These are phyloP conservation scores for Cladophialophora bantiana DNA, from an alignment of 2,329 filamentous ascomycete genomes.

Conservation along the genomic window DNA sequence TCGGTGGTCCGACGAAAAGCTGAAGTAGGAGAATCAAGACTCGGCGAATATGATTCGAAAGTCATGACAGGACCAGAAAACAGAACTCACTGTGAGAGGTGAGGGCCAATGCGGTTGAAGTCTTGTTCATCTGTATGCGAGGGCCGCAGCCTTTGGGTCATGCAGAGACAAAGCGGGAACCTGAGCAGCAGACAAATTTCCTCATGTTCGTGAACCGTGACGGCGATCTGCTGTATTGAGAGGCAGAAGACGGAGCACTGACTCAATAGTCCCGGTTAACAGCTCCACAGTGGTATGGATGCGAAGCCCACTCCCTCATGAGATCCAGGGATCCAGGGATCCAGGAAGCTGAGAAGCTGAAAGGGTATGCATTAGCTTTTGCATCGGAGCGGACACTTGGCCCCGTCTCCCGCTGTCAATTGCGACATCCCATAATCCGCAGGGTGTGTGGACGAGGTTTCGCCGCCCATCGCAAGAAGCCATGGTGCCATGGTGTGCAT, in stretches of 20 bases:
- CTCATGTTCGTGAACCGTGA: slow-evolving; percentile 37
- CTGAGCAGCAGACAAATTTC: slow-evolving; percentile 33
- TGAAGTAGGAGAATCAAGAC: slow-evolving; percentile 19
- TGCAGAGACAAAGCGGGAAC: slow-evolving; percentile 25
- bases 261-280: slow-evolving; percentile 35
- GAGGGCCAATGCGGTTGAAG: slow-evolving; percentile 14
- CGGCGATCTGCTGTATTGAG: slow-evolving; percentile 37
- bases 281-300: slow-evolving; percentile 34
- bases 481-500: slow-evolving; percentile 22
- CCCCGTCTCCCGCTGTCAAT: slow-evolving; percentile 38
- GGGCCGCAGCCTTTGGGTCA: slow-evolving; percentile 19
- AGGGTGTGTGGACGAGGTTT: slow-evolving; percentile 30
- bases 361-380: slow-evolving; percentile 35
- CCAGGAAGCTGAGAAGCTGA: slow-evolving; percentile 36
- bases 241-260: slow-evolving; percentile 33
- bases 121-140: slow-evolving; percentile 29
- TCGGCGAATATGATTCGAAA: slow-evolving; percentile 17
- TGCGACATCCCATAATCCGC: slow-evolving; percentile 36
- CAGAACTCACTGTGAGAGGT: slow-evolving; percentile 9
- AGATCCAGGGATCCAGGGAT: slow-evolving; percentile 32
- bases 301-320: slow-evolving; percentile 14
- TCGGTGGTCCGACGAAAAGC: slow-evolving; percentile 13
- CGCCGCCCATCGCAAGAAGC: slow-evolving; percentile 22
- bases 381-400: slow-evolving; percentile 38
- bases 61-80: slow-evolving; percentile 10